Conservation (phyloP, 1,284 basidiomycete species). For the Serendipita sp. region DNA sequence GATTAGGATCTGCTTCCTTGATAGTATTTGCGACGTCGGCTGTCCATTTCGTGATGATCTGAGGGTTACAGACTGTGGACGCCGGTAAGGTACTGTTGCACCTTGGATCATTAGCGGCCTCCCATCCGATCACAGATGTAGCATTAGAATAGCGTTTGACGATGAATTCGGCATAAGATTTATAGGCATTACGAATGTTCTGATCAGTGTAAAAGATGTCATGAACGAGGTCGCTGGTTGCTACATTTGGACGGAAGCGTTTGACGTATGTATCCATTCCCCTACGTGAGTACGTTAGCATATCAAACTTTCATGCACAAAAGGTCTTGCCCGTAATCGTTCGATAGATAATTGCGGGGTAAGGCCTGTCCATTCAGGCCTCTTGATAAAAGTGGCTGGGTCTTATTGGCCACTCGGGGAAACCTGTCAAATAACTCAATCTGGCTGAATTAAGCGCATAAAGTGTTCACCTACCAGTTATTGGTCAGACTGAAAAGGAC, state of each 20-base stretch:
- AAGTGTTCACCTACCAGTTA: constrained; percentile 22
- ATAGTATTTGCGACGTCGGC: constrained; percentile 32
- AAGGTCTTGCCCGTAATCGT: constrained; percentile 37
- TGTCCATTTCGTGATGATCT: constrained; percentile 14
- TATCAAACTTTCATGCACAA: not conserved
- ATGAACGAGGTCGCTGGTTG: constrained; percentile 27
- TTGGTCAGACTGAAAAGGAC: constrained; percentile 23
- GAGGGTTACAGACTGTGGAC: constrained; percentile 13
- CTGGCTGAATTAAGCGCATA: constrained; percentile 24
- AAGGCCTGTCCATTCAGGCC: constrained; percentile 26
- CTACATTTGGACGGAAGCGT: constrained; percentile 21
- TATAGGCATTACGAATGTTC: constrained; percentile 15
- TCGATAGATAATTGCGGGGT: constrained; percentile 40
- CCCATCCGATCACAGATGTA: constrained; percentile 28
- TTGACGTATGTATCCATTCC: constrained; percentile 55
- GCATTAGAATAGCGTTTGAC: not conserved
- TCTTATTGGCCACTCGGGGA: not conserved
- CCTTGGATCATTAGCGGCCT: constrained; percentile 51
- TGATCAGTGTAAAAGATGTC: constrained; percentile 44
- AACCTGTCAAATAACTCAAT: not conserved
- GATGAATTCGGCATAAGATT: not conserved
- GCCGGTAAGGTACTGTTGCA: constrained; percentile 17
- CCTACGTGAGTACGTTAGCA: constrained; percentile 6
- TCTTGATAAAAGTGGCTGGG: not conserved
- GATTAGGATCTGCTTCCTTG: constrained; percentile 40